Evolutionary conservation across 1,284 basidiomycete species (phyloP).

Genomic region (Termitomyces sp.): DNA sequence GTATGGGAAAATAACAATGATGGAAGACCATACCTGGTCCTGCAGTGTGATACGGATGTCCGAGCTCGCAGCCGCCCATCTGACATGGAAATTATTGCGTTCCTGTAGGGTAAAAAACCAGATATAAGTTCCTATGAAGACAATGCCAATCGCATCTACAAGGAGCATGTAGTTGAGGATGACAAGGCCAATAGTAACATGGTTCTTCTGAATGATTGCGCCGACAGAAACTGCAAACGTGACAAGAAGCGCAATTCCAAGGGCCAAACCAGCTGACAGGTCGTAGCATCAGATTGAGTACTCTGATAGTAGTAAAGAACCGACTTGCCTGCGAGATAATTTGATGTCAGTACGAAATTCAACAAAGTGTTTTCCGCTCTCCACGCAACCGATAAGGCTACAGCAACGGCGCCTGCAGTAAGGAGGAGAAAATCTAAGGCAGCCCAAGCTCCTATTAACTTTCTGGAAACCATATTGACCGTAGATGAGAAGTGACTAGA

Average conservation of each 20-base stretch:
- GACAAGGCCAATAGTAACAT: slow-evolving; percentile 61
- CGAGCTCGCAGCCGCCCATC: slow-evolving; percentile 47
- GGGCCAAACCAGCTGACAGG: slow-evolving; percentile 56
- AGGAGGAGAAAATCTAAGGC: slow-evolving; percentile 67
- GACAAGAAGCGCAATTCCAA: slow-evolving; percentile 64
- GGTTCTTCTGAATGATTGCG: slow-evolving; percentile 66
- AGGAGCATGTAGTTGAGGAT: slow-evolving; percentile 72
- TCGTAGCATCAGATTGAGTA: background rate
- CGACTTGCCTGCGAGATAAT: slow-evolving; percentile 54
- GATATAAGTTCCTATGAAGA: slow-evolving; percentile 62
- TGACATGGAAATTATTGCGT: slow-evolving; percentile 55
- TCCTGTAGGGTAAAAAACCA: slow-evolving; percentile 79
- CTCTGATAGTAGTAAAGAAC: background rate
- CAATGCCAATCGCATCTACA: slow-evolving; percentile 50
- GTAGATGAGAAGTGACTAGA: slow-evolving; percentile 6
- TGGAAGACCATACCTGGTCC: slow-evolving; percentile 49
- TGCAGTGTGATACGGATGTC: slow-evolving; percentile 57
- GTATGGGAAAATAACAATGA: background rate
- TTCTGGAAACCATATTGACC: slow-evolving; percentile 62
- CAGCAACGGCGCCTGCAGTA: slow-evolving; percentile 56
- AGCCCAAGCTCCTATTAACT: slow-evolving; percentile 64
- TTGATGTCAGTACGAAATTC: slow-evolving; percentile 58
- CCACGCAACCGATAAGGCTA: slow-evolving; percentile 70
- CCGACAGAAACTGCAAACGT: slow-evolving; percentile 67
- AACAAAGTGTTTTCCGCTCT: slow-evolving; percentile 56